These are phyloP conservation scores for Tricholoma sp. DNA, from an alignment of 768 basidiomycete species.

Conservation along the genomic window DNA sequence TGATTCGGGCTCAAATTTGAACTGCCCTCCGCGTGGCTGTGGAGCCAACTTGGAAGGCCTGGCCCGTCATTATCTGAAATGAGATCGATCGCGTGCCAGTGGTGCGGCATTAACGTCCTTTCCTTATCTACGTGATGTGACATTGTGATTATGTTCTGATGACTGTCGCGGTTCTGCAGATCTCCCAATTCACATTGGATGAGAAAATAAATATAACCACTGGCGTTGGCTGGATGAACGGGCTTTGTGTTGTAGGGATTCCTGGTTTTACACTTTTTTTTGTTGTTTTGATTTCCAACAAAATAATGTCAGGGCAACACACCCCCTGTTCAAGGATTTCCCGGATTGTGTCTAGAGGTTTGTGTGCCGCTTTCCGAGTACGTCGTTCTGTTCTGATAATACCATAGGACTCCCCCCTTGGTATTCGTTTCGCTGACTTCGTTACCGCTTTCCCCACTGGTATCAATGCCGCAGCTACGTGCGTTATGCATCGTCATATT, in stretches of 20 bases:
- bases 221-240: slow-evolving; percentile 60
- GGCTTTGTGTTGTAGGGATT: slow-evolving; percentile 57
- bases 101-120: too few relatives aligned
- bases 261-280: not conserved
- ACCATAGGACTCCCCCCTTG: slow-evolving; percentile 62
- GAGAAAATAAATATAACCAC: slow-evolving; percentile 63
- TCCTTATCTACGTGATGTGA: not conserved
- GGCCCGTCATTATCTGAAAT: too few relatives aligned
- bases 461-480: slow-evolving; percentile 79
- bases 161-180: slow-evolving; percentile 23
- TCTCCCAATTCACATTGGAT: slow-evolving; percentile 47
- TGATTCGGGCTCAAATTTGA: too few relatives aligned
- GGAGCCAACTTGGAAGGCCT: too few relatives aligned
- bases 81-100: too few relatives aligned
- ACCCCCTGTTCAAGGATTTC: slow-evolving; percentile 48
- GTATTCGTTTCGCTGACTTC: slow-evolving; percentile 69
- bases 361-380: not conserved
- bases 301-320: slow-evolving; percentile 44
- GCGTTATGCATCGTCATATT: slow-evolving; percentile 18
- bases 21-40: too few relatives aligned
- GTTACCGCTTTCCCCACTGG: slow-evolving; percentile 79
- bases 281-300: not conserved
- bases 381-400: not conserved
- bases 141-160: too few relatives aligned
- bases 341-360: slow-evolving; percentile 70